phyloP scores from a whole-genome alignment of 768 basidiomycete species.

The Suillus occidentalis region DNA sequence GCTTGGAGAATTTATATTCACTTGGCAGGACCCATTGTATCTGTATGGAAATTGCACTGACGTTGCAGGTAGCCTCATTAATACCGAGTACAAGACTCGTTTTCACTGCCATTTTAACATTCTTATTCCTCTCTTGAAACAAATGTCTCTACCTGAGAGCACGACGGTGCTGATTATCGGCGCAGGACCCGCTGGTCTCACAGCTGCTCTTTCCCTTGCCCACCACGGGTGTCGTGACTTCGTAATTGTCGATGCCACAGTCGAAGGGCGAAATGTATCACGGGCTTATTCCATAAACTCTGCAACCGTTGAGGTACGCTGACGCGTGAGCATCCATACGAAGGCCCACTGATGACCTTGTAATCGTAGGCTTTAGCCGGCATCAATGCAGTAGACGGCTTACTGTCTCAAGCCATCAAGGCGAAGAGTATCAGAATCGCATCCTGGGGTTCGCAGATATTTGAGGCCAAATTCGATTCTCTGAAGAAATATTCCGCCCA shows the following conservation, averaged over 20 bases:
- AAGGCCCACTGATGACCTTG: not conserved
- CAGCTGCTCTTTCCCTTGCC: conserved; percentile 44
- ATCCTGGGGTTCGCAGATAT: conserved; percentile 30
- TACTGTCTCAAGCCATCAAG: conserved; percentile 31
- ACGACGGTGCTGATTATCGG: conserved; percentile 51
- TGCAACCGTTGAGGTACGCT: conserved; percentile 46
- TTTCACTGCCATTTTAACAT: not conserved
- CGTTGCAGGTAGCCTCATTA: not conserved
- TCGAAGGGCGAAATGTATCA: conserved; percentile 32
- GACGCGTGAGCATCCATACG: not conserved
- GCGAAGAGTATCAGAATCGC: conserved; percentile 26
- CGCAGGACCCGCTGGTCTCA: conserved; percentile 50
- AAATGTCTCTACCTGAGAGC: conserved; percentile 32
- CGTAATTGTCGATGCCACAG: conserved; percentile 37
- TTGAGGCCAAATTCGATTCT: conserved; percentile 31
- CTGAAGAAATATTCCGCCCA: conserved; percentile 42
- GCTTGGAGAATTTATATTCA: not conserved
- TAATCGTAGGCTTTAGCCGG: conserved; percentile 43
- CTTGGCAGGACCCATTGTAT: not conserved
- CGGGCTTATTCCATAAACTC: conserved; percentile 46
- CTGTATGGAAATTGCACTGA: not conserved
- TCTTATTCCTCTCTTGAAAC: not conserved
- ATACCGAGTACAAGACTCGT: not conserved
- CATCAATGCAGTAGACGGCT: conserved; percentile 37
- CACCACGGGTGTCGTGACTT: conserved; percentile 30